Conservation (phyloP, 2,329 filamentous ascomycete genomes). For the Biscogniauxia sp. region DNA sequence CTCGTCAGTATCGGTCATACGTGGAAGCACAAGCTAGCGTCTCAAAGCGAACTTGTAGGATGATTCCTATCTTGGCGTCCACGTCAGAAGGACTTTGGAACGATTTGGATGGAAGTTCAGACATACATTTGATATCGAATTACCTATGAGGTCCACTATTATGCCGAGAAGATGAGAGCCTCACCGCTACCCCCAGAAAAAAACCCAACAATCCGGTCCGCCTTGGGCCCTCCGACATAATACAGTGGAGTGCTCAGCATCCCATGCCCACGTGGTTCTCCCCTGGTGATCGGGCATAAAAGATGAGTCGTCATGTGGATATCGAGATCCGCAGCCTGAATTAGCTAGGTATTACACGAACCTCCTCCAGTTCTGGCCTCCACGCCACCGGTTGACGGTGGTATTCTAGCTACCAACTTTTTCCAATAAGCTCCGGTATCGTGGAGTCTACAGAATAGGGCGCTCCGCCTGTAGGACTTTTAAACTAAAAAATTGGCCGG, state of each 20-base stretch:
- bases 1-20: background rate
- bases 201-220: background rate
- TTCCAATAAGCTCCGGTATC: too few species aligned
- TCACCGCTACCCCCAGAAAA: background rate
- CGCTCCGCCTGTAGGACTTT: too few species aligned
- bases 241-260: background rate
- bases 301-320: background rate
- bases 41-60: background rate
- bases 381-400: background rate
- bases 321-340: background rate
- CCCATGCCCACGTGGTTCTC: background rate
- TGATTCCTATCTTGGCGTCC: background rate
- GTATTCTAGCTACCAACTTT: background rate
- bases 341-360: background rate
- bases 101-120: background rate
- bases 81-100: background rate
- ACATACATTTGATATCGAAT: background rate
- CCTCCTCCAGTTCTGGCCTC: background rate
- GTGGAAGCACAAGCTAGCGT: background rate
- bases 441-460: too few species aligned
- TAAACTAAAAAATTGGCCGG: too few species aligned
- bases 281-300: background rate
- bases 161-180: background rate
- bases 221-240: background rate
- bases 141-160: background rate